Percentiles rank a stretch among this genome's conserved stretches.
phyloP scores from a whole-genome alignment of 2,329 filamentous ascomycete genomes.

The Verticillium longisporum region DNA sequence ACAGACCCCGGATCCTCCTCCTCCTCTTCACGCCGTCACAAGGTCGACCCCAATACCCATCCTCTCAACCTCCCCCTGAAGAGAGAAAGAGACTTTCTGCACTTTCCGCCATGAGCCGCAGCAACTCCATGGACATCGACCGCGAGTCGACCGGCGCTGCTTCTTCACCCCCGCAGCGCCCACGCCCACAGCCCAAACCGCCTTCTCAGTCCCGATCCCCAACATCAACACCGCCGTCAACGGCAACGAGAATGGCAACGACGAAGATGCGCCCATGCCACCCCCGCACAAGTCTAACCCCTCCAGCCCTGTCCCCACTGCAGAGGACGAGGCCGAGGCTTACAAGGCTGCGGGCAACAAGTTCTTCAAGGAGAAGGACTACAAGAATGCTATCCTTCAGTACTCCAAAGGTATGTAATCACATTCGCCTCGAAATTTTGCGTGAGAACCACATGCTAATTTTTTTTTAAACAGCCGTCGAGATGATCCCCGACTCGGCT shows the following conservation, averaged over 20 bases:
- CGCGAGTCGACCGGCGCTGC: conserved; percentile 48
- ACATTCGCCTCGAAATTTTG: too few relatives aligned
- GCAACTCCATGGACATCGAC: conserved; percentile 69
- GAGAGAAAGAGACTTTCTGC: conserved; percentile 71
- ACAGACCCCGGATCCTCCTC: conserved; percentile 37
- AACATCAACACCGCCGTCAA: conserved; percentile 38
- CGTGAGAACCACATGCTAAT: too few relatives aligned
- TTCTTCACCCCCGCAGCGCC: conserved; percentile 46
- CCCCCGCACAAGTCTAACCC: conserved; percentile 65
- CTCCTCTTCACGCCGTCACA: conserved; percentile 38
- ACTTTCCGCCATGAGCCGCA: conserved; percentile 56
- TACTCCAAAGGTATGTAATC: conserved; percentile 77
- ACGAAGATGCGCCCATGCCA: conserved; percentile 53
- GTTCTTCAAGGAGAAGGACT: conserved; percentile 93
- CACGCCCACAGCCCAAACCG: conserved; percentile 29
- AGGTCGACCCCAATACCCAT: conserved; percentile 65
- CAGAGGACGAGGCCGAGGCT: conserved; percentile 72
- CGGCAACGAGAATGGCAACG: conserved; percentile 32
- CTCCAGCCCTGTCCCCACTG: conserved; percentile 47
- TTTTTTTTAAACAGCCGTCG: conserved; percentile 59
- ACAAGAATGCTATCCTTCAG: conserved; percentile 78
- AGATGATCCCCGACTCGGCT: conserved; percentile 75
- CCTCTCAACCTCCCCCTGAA: conserved; percentile 85
- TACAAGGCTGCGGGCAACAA: conserved; percentile 94
- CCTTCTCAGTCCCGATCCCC: conserved; percentile 48